Percentiles rank a stretch among this genome's conserved stretches.
phyloP scores from a whole-genome alignment of 345 rosid species.

The Aegle marmelos region DNA sequence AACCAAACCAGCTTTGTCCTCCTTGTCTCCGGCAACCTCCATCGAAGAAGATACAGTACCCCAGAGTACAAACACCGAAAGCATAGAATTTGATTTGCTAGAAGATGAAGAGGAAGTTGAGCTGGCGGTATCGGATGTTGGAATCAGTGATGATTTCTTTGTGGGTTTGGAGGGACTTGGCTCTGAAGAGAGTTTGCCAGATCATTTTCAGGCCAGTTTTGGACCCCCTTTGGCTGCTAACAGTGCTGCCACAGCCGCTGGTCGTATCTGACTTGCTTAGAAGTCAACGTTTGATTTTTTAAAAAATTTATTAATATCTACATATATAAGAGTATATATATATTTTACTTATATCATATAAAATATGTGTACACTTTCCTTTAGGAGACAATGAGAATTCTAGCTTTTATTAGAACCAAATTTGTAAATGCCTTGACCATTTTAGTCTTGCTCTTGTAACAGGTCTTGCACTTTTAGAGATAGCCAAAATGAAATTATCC shows the following conservation, averaged over 20 bases:
- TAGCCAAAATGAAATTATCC: neutral
- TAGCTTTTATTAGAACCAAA: slow-evolving; percentile 20
- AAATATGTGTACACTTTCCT: neutral
- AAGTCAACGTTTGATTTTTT: neutral
- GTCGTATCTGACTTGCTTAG: slow-evolving; percentile 34
- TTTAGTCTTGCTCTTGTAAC: slow-evolving; percentile 8
- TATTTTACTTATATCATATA: neutral
- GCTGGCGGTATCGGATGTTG: slow-evolving; percentile 53
- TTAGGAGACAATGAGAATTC: slow-evolving; percentile 13
- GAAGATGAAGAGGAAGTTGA: slow-evolving; percentile 68
- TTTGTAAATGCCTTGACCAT: slow-evolving; percentile 9
- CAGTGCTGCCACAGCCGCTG: slow-evolving; percentile 43
- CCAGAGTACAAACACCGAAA: slow-evolving; percentile 36
- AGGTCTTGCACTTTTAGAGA: slow-evolving; percentile 3
- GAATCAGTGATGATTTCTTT: slow-evolving; percentile 79
- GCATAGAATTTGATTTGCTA: slow-evolving; percentile 42
- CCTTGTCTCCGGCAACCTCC: slow-evolving; percentile 58
- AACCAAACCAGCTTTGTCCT: slow-evolving; percentile 32
- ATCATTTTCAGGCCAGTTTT: slow-evolving; percentile 49
- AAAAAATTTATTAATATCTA: neutral
- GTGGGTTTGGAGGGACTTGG: slow-evolving; percentile 67
- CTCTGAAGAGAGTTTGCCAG: slow-evolving; percentile 45
- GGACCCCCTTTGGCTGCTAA: slow-evolving; percentile 51
- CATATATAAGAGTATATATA: neutral
- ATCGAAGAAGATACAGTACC: slow-evolving; percentile 43